A percentile compares a stretch with the other conserved stretches of the same genome.
Evolutionary conservation across 2,329 filamentous ascomycete genomes (phyloP).

Genomic region (Alternaria brassicae): DNA sequence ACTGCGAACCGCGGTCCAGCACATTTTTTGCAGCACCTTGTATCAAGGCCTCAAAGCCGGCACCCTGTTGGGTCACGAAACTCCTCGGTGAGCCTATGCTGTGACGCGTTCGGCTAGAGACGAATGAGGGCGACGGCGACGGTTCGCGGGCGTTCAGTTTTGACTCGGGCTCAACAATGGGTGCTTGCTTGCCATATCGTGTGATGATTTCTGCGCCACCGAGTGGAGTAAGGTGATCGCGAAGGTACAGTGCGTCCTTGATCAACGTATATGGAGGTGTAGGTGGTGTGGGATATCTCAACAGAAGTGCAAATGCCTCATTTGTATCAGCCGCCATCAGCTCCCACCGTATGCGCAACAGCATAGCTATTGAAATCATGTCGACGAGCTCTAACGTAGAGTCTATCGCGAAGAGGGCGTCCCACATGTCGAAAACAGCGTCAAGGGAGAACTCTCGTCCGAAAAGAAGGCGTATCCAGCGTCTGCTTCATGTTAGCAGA

Average conservation of each 20-base stretch:
- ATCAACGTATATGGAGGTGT: conserved; percentile 80
- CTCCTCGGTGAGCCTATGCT: conserved; percentile 38
- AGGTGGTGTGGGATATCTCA: conserved; percentile 77
- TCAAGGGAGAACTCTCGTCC: conserved; percentile 92
- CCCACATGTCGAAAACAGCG: conserved; percentile 85
- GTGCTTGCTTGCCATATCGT: conserved; percentile 68
- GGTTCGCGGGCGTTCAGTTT: conserved; percentile 39
- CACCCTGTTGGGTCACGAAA: conserved; percentile 40
- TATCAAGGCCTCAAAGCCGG: conserved; percentile 71
- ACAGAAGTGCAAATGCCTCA: conserved; percentile 77
- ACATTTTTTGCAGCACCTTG: conserved; percentile 80
- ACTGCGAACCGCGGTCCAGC: conserved; percentile 74
- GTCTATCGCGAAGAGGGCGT: conserved; percentile 87
- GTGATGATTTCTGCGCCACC: conserved; percentile 71
- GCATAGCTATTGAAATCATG: conserved; percentile 91
- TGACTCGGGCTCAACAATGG: conserved; percentile 36
- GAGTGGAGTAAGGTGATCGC: conserved; percentile 66
- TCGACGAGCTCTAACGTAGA: conserved; percentile 81
- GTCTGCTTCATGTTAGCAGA: conserved; percentile 58
- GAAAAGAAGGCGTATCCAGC: conserved; percentile 93
- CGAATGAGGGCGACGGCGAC: conserved; percentile 35
- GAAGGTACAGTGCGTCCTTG: conserved; percentile 80
- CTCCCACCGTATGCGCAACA: conserved; percentile 89
- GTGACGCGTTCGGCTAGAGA: conserved; percentile 35
- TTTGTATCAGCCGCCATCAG: conserved; percentile 89